Evolutionary conservation across 345 rosid species (phyloP), one percentile per base, ranked within the genome.

Genomic region (Salix koriyanagi): DNA sequence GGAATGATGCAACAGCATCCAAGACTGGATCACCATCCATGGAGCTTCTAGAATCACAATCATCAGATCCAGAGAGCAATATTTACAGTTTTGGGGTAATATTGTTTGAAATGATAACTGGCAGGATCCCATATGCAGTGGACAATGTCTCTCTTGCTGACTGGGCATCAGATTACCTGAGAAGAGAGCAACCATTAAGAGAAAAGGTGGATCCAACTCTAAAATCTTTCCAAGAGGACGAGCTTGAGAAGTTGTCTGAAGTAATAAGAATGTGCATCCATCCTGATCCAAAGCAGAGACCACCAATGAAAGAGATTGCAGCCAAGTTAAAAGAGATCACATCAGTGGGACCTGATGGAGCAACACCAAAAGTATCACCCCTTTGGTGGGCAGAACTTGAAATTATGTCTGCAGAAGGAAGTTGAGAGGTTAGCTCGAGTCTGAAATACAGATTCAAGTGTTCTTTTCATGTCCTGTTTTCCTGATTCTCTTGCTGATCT

Each of bases 301-400:
- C 90, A 28, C 75, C 85, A 72, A 91, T 92, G 89, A 86, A 80
- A 70, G 89, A 87, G 70, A 70, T 92, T 60, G 79, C 85, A 25
- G 89, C 86, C 23, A 90, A 78, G 85, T 78, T 96, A 75, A 89
- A 79, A 75, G 94, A 87, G 84, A 89, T 91, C 72, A 96, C 93
- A 39, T 85, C 89, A 60, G 77, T 96, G 87, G 87, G 65, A 79
- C 93, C 92, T n/a, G 92, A 87, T 26, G 87, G 83, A 73, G 98
- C 94, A 66, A 81, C 84, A 15, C 98, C 98, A 26, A 90, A 91
- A 85, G 64, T 80, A 54, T 94, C 97, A 75, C 94, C 97, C 69
- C 88, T 89, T 66, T 96, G 97, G 99, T 94, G 99, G 97, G 97
- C 97, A 32, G 97, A 96, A 76, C 93, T 96, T 69, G 98, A 94